These are phyloP conservation scores for Ceratocystis diversiconidia DNA, from an alignment of 2,329 filamentous ascomycete species.

Conservation along the genomic window DNA sequence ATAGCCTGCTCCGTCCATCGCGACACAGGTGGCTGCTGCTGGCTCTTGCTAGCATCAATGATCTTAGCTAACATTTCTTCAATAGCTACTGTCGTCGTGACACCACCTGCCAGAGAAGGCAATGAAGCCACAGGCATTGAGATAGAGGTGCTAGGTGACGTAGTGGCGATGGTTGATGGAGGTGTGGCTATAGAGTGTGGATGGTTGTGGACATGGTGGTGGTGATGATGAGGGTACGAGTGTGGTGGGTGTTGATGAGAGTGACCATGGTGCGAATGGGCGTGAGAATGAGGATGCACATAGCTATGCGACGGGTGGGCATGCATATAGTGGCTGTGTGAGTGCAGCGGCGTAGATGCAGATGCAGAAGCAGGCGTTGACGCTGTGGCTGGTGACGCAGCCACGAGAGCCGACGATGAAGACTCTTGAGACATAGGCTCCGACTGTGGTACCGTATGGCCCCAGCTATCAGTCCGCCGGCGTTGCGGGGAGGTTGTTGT, in stretches of 20 bases:
- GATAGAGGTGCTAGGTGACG: slow-evolving; percentile 9
- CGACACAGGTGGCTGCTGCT: slow-evolving; percentile 23
- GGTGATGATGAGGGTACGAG: background rate
- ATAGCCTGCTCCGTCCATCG: slow-evolving; percentile 44
- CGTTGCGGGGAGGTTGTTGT: slow-evolving; percentile 1
- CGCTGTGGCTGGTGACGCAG: background rate
- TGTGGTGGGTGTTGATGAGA: background rate
- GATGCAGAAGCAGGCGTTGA: background rate
- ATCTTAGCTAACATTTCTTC: slow-evolving; percentile 25
- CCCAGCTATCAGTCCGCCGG: slow-evolving; percentile 12
- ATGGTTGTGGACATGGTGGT: background rate
- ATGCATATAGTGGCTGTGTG: background rate
- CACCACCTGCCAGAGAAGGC: background rate
- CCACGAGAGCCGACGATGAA: background rate
- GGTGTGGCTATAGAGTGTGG: slow-evolving; percentile 6
- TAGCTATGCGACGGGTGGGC: background rate
- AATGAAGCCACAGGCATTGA: background rate
- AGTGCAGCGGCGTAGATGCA: background rate
- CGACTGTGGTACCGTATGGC: background rate
- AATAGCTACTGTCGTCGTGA: background rate
- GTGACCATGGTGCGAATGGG: background rate
- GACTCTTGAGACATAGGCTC: background rate
- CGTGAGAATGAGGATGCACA: background rate
- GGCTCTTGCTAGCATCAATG: slow-evolving; percentile 30
- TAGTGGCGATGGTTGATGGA: slow-evolving; percentile 9